phyloP scores from a whole-genome alignment of 2,329 filamentous ascomycete species.

The Fusarium pseudonygamai region DNA sequence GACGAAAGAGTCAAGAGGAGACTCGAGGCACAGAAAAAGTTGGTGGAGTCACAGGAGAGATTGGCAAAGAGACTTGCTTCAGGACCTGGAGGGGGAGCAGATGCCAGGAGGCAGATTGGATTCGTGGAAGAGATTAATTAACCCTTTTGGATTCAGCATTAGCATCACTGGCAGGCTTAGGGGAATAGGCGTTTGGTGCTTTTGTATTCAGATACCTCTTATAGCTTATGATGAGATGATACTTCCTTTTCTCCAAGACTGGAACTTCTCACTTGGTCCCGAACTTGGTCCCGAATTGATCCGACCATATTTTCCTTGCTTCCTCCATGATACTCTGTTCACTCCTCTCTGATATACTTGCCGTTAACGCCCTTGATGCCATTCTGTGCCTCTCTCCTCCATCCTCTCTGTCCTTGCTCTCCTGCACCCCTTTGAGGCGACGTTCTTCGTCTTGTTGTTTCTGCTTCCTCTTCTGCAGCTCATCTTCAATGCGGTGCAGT shows the following conservation, averaged over 20 bases:
- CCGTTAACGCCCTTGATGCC: not conserved
- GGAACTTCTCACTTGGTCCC: no score
- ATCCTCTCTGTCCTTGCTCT: not conserved
- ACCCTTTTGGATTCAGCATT: conserved; percentile 2
- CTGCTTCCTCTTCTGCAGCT: not conserved
- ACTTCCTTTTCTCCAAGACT: not conserved
- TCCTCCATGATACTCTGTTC: no score
- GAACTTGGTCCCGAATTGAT: not conserved
- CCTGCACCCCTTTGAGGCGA: not conserved
- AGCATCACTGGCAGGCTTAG: not conserved
- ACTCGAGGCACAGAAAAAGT: conserved; percentile 61
- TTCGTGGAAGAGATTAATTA: conserved; percentile 63
- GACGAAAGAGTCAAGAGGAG: conserved; percentile 57
- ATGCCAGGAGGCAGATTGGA: conserved; percentile 62
- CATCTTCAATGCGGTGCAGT: not conserved
- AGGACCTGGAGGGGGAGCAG: conserved; percentile 39
- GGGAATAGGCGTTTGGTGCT: conserved; percentile 17
- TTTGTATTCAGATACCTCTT: conserved; percentile 10
- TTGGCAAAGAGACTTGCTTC: conserved; percentile 57
- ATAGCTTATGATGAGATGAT: not conserved
- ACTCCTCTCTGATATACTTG: not conserved
- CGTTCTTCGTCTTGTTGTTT: not conserved
- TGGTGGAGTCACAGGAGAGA: conserved; percentile 59
- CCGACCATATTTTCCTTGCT: no score
- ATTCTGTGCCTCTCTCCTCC: not conserved